Percentiles rank a stretch among this genome's conserved stretches.
Evolutionary conservation across 2,329 filamentous ascomycete genomes (phyloP).

Genomic region (Fusarium sp.): DNA sequence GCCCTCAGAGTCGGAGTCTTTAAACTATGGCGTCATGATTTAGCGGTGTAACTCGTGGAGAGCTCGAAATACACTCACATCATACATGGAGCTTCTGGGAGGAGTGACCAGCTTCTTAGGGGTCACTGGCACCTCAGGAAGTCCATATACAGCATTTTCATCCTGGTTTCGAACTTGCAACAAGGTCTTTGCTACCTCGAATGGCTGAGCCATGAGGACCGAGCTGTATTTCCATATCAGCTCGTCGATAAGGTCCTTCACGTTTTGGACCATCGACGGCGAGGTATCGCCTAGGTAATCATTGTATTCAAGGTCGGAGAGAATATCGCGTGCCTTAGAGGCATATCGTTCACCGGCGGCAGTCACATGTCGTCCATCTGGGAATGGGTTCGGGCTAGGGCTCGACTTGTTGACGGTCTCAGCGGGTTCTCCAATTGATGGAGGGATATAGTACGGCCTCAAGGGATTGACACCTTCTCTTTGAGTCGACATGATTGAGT

Average conservation of each 20-base stretch:
- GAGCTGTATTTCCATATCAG: constrained; percentile 92
- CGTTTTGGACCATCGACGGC: constrained; percentile 78
- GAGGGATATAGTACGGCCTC: constrained; percentile 75
- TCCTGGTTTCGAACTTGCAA: constrained; percentile 78
- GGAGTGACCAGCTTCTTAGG: constrained; percentile 47
- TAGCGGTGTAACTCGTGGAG: constrained; percentile 33
- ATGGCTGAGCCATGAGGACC: constrained; percentile 90
- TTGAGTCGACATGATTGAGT: constrained; percentile 57
- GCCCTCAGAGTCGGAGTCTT: constrained; percentile 74
- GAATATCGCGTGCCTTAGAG: constrained; percentile 80
- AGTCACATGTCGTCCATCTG: constrained; percentile 57
- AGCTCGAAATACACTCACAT: constrained; percentile 45
- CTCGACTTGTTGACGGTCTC: constrained; percentile 49
- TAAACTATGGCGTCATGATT: constrained; percentile 46
- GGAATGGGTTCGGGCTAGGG: constrained; percentile 59
- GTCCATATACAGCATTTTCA: constrained; percentile 52
- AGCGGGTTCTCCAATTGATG: constrained; percentile 62
- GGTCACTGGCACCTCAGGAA: constrained; percentile 40
- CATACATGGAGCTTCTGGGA: constrained; percentile 51
- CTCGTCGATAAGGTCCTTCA: constrained; percentile 83
- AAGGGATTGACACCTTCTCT: constrained; percentile 69
- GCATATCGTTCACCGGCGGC: constrained; percentile 49
- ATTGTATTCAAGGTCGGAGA: constrained; percentile 91
- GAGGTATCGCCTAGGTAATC: constrained; percentile 84
- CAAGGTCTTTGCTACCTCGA: constrained; percentile 95